These are phyloP conservation scores for Skeletonema marinoi DNA, from an alignment of 108 stramenopile genomes.

Conservation along the genomic window DNA sequence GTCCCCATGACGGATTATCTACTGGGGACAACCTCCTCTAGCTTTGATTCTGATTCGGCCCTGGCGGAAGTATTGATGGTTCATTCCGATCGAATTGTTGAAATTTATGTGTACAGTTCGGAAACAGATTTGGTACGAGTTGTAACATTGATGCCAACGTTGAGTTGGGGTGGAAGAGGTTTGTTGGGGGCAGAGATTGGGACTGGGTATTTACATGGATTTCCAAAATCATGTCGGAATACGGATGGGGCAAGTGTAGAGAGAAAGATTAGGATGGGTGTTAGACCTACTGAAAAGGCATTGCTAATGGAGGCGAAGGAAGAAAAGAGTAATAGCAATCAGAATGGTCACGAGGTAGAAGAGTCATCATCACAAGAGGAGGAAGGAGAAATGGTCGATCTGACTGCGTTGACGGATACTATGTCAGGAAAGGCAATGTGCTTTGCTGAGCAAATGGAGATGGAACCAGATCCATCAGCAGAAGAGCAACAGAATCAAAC, in stretches of 20 bases:
- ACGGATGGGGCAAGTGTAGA: slow-evolving; percentile 73
- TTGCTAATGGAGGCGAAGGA: slow-evolving; percentile 1
- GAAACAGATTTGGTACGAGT: slow-evolving; percentile 89
- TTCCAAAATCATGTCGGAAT: slow-evolving; percentile 68
- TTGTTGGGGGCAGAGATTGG: slow-evolving; percentile 94
- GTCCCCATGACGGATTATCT: slow-evolving; percentile 67
- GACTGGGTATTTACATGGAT: slow-evolving; percentile 90
- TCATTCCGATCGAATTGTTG: slow-evolving; percentile 82
- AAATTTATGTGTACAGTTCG: slow-evolving; percentile 94
- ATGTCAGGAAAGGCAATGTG: slow-evolving; percentile 39
- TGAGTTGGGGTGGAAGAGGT: slow-evolving; percentile 86
- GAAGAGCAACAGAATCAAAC: slow-evolving; percentile 17
- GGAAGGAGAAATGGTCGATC: slow-evolving; percentile 36
- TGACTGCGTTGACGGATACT: slow-evolving; percentile 42
- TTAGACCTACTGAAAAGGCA: slow-evolving; percentile 32
- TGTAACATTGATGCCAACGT: slow-evolving; percentile 86
- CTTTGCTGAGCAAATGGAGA: slow-evolving; percentile 75
- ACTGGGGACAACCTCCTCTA: slow-evolving; percentile 68
- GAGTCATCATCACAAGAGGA: background rate
- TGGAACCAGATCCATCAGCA: slow-evolving; percentile 58
- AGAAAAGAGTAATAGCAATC: background rate
- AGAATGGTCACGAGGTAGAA: slow-evolving; percentile 1
- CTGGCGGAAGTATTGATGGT: slow-evolving; percentile 69
- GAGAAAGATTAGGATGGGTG: slow-evolving; percentile 61
- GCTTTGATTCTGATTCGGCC: slow-evolving; percentile 36